A percentile compares a stretch with the other conserved stretches of the same genome.
Evolutionary conservation across 495 filamentous ascomycete genomes (phyloP).

Genomic region (Rhypophila decipiens): DNA sequence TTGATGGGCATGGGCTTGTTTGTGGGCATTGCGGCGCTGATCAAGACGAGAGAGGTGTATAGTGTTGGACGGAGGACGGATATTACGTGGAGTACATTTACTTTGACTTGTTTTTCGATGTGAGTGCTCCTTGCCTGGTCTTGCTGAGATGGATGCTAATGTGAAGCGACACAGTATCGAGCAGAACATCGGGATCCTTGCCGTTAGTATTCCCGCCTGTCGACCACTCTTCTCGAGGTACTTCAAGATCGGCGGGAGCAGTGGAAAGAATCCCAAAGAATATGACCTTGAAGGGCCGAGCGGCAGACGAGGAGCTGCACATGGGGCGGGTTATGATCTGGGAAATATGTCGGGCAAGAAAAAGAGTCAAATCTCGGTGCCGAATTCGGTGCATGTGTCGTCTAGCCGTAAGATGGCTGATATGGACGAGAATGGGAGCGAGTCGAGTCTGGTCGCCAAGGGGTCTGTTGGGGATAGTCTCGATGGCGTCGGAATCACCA

Average conservation of each 20-base stretch:
- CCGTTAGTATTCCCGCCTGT: not conserved
- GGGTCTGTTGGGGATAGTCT: not conserved
- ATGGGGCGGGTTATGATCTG: too few relatives aligned
- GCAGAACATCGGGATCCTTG: slow-evolving; percentile 3
- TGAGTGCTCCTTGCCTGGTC: not conserved
- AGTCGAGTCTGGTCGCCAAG: slow-evolving; percentile 1
- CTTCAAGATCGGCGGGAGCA: slow-evolving; percentile 1
- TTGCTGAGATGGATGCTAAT: not conserved
- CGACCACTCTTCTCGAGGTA: slow-evolving; percentile 1
- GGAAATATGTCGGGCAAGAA: not conserved
- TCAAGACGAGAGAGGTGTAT: not conserved
- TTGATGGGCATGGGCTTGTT: slow-evolving; percentile 3
- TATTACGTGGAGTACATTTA: not conserved
- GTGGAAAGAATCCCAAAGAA: not conserved
- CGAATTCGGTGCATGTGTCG: not conserved
- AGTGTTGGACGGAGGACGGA: not conserved
- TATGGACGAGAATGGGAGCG: not conserved
- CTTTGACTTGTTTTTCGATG: slow-evolving; percentile 1
- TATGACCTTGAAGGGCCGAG: too few relatives aligned
- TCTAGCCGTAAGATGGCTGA: not conserved
- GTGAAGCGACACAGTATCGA: not conserved
- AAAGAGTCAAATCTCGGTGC: not conserved
- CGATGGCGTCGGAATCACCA: not conserved
- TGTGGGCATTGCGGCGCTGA: not conserved
- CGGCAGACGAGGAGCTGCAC: too few relatives aligned